Evolutionary conservation across 352 stramenopile species (phyloP).

Genomic region (Pythium monospermum): DNA sequence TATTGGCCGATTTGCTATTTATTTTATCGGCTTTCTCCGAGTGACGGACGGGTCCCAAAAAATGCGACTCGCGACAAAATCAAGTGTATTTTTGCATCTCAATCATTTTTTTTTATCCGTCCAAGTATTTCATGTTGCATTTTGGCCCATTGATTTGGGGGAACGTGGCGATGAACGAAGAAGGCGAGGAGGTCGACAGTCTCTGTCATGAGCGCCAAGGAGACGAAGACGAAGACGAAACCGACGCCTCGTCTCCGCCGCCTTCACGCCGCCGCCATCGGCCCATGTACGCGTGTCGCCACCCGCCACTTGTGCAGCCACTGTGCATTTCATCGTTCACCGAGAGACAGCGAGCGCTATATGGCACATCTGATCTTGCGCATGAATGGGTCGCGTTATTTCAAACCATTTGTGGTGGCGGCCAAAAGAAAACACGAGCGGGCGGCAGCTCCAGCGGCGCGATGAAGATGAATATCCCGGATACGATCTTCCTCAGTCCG

Average conservation of each 20-base stretch:
- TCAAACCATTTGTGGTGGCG: constrained; percentile 30
- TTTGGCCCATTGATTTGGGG: too few species aligned
- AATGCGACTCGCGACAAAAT: too few species aligned
- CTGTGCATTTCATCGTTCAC: constrained; percentile 35
- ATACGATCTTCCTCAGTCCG: constrained; percentile 56
- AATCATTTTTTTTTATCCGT: too few species aligned
- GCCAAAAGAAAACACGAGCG: background rate
- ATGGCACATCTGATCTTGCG: constrained; percentile 35
- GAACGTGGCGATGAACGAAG: too few species aligned
- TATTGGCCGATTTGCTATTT: too few species aligned
- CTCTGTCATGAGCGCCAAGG: constrained; percentile 4
- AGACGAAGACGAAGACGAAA: background rate
- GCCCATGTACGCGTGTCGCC: constrained; percentile 40
- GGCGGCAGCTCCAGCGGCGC: constrained; percentile 14
- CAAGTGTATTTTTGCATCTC: too few species aligned
- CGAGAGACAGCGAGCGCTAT: constrained; percentile 22
- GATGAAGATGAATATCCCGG: constrained; percentile 50
- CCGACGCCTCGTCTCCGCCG: background rate
- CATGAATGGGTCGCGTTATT: constrained; percentile 61
- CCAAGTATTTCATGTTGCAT: too few species aligned
- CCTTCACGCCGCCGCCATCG: background rate
- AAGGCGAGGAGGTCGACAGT: too few species aligned
- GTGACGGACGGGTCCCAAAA: too few species aligned
- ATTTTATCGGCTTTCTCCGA: too few species aligned
- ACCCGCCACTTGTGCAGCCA: constrained; percentile 51